Conservation (phyloP, 345 rosid genomes). For the Barbarea vulgaris region DNA sequence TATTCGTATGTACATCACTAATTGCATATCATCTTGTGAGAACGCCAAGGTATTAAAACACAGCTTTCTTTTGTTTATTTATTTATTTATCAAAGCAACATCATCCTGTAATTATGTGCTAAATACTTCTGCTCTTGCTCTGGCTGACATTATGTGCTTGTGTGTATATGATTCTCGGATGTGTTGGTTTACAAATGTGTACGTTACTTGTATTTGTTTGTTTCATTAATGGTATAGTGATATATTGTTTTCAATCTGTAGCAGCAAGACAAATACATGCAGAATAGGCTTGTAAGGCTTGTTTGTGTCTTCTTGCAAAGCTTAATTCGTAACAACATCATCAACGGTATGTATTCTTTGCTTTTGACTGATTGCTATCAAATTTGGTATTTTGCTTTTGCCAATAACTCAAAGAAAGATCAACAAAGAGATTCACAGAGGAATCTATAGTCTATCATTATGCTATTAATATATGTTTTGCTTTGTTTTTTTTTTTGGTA, state of each 20-base stretch:
- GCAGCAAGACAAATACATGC: slow-evolving; percentile 98
- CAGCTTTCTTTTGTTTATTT: slow-evolving; percentile 16
- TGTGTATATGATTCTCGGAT: neutral
- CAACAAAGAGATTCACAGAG: neutral
- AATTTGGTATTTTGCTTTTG: slow-evolving; percentile 15
- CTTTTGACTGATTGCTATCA: slow-evolving; percentile 6
- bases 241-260: slow-evolving; percentile 30
- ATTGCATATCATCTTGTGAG: slow-evolving; percentile 93
- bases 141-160: neutral
- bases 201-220: neutral
- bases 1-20: slow-evolving; percentile 87
- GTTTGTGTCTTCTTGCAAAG: slow-evolving; percentile 98
- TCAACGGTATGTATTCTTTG: slow-evolving; percentile 58
- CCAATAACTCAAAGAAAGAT: neutral
- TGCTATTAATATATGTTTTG: neutral
- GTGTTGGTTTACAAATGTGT: slow-evolving; percentile 12
- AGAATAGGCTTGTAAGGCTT: slow-evolving; percentile 97
- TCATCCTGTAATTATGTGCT: neutral
- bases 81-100: too few species aligned
- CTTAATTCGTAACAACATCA: slow-evolving; percentile 83
- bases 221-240: slow-evolving; percentile 19
- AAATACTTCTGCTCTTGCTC: neutral
- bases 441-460: neutral
- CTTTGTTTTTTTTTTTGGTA: neutral
- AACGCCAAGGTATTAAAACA: slow-evolving; percentile 70